A percentile compares a stretch with the other conserved stretches of the same genome.
Evolutionary conservation across 169 alveolate species (phyloP).

Genomic region (Eimeria praecox): DNA sequence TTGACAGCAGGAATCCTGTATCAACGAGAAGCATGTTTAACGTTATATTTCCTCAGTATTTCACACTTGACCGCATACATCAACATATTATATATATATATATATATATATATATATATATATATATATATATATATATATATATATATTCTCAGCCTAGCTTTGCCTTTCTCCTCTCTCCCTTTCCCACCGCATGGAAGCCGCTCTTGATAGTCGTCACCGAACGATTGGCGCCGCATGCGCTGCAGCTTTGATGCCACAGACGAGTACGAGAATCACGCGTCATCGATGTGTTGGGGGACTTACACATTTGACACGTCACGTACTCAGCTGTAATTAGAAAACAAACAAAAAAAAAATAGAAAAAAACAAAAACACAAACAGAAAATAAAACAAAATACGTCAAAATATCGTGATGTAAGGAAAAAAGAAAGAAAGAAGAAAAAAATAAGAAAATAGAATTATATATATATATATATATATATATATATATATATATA

Average conservation of each 20-base stretch:
- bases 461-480: not conserved
- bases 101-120: no score
- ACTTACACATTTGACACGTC: slow-evolving; percentile 96
- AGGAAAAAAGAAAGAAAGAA: no score
- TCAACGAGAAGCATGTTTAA: no score
- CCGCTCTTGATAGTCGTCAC: slow-evolving; percentile 96
- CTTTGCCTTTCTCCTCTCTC: slow-evolving; percentile 95
- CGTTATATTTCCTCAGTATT: no score
- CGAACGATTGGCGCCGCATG: slow-evolving; percentile 97
- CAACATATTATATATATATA: no score
- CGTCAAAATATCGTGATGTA: not conserved
- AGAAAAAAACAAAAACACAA: not conserved
- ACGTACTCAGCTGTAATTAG: slow-evolving; percentile 93
- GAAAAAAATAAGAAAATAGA: no score
- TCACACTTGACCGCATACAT: no score
- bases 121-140: no score
- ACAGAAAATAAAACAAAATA: not conserved
- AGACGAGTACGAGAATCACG: slow-evolving; percentile 95
- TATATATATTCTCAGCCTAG: slow-evolving; percentile 74
- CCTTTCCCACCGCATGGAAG: slow-evolving; percentile 96
- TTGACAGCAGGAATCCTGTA: no score
- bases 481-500: not conserved
- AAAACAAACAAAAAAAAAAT: no score
- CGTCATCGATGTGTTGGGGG: slow-evolving; percentile 94
- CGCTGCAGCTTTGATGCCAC: slow-evolving; percentile 94